Percentiles rank a stretch among this genome's conserved stretches.
These are phyloP conservation scores for Cytospora paraplurivora DNA, from an alignment of 2,329 filamentous ascomycete species.

Conservation along the genomic window DNA sequence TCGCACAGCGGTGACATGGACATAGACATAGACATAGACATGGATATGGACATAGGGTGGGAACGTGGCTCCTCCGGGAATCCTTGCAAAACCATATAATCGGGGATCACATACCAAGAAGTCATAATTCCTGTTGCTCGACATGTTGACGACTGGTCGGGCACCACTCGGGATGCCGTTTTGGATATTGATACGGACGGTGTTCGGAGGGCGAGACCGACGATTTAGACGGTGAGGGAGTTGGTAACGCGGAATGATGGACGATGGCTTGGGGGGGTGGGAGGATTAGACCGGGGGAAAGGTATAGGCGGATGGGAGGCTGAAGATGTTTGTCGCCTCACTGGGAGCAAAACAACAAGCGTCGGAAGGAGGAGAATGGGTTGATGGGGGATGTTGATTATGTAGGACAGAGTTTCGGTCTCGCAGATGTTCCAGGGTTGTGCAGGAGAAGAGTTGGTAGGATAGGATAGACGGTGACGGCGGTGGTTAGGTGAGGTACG, in stretches of 20 bases:
- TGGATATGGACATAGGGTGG: conserved; percentile 27
- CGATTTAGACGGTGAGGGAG: conserved; percentile 16
- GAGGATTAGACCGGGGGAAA: not conserved
- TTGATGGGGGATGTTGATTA: conserved; percentile 18
- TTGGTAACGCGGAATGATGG: conserved; percentile 1
- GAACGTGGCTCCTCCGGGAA: conserved; percentile 28
- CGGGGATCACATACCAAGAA: conserved; percentile 74
- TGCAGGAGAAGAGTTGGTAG: conserved; percentile 14
- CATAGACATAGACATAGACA: conserved; percentile 28
- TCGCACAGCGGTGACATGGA: conserved; percentile 24
- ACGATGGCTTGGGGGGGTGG: conserved; percentile 2
- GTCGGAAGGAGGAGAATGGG: not conserved
- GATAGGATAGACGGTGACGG: conserved; percentile 12
- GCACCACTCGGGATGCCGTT: conserved; percentile 26
- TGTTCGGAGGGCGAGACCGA: conserved; percentile 3
- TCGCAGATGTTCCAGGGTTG: conserved; percentile 12
- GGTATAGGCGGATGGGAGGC: not conserved
- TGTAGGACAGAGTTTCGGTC: conserved; percentile 18
- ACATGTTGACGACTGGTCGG: conserved; percentile 62
- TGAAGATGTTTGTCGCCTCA: not conserved
- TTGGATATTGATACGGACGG: conserved; percentile 17
- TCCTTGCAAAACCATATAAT: conserved; percentile 25
- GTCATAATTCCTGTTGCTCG: conserved; percentile 97
- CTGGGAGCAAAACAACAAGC: not conserved
- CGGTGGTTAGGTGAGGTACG: conserved; percentile 16